A percentile compares a stretch with the other conserved stretches of the same genome.
phyloP scores from a whole-genome alignment of 139 green algal genomes.

The Coelastrella sp. region DNA sequence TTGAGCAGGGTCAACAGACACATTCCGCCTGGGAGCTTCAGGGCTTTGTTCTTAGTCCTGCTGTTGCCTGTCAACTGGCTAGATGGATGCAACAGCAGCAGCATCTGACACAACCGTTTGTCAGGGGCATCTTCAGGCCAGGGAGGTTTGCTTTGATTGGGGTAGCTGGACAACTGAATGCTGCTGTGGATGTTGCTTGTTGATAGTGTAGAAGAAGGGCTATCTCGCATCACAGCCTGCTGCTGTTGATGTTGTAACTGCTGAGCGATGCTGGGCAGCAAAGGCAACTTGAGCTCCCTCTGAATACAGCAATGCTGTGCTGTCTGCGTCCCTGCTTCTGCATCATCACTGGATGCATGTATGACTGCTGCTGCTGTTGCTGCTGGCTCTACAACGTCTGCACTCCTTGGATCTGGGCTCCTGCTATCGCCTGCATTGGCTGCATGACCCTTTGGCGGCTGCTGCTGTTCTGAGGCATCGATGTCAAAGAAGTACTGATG shows the following conservation, averaged over 20 bases:
- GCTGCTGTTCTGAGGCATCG: constrained; percentile 26
- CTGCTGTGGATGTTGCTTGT: constrained; percentile 9
- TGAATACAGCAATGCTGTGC: neutral
- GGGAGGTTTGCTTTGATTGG: constrained; percentile 11
- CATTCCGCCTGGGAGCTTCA: constrained; percentile 37
- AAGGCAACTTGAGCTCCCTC: neutral
- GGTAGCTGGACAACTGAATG: neutral
- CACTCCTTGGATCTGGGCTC: no score
- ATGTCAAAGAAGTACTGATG: constrained; percentile 81
- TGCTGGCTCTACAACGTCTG: neutral
- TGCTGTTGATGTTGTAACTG: neutral
- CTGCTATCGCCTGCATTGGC: no score
- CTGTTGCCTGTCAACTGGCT: neutral
- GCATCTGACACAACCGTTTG: constrained; percentile 34
- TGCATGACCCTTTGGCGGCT: neutral
- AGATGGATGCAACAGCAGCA: neutral
- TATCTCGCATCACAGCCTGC: neutral
- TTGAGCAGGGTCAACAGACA: neutral
- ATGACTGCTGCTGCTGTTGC: neutral
- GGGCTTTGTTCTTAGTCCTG: neutral
- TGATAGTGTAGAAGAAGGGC: neutral
- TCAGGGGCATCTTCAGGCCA: constrained; percentile 25
- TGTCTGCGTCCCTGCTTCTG: neutral
- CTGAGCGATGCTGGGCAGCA: neutral
- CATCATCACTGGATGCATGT: neutral